These are phyloP conservation scores for Penium margaritaceum DNA, from an alignment of 139 green algal genomes.

Conservation along the genomic window DNA sequence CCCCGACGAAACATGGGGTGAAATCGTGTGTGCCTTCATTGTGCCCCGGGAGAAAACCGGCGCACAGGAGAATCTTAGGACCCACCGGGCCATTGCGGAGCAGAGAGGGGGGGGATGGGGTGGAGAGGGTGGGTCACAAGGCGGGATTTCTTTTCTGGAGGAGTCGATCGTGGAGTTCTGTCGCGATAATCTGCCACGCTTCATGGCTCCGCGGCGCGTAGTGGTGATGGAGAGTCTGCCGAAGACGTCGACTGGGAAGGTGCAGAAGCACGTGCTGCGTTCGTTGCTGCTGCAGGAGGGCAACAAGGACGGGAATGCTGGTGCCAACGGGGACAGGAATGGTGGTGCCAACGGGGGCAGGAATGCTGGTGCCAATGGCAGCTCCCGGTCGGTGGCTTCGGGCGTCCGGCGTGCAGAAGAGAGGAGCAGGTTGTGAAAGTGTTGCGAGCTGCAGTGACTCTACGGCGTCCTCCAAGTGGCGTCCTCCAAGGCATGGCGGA, in stretches of 20 bases:
- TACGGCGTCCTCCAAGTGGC: too few species aligned
- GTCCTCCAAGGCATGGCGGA: too few species aligned
- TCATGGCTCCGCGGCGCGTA: constrained; percentile 21
- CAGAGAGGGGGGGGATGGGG: not conserved
- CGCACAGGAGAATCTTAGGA: not conserved
- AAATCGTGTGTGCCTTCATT: constrained; percentile 32
- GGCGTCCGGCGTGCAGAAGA: too few species aligned
- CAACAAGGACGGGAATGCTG: too few species aligned
- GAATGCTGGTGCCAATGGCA: too few species aligned
- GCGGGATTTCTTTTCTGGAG: constrained; percentile 16
- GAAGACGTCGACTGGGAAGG: constrained; percentile 38
- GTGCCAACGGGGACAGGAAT: too few species aligned
- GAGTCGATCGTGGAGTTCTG: constrained; percentile 34
- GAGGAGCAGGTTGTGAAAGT: too few species aligned
- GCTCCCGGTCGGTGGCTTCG: too few species aligned
- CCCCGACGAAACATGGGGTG: constrained; percentile 34
- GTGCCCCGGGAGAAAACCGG: not conserved
- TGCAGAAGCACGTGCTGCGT: constrained; percentile 38
- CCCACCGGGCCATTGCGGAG: not conserved
- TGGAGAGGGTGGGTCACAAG: not conserved
- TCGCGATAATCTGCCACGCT: constrained; percentile 19
- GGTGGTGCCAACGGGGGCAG: too few species aligned
- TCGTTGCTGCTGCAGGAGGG: too few species aligned
- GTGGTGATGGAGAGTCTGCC: constrained; percentile 18
- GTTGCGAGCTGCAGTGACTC: too few species aligned